phyloP scores from a whole-genome alignment of 2,329 filamentous ascomycete genomes.

The Emergomyces pasteurianus region DNA sequence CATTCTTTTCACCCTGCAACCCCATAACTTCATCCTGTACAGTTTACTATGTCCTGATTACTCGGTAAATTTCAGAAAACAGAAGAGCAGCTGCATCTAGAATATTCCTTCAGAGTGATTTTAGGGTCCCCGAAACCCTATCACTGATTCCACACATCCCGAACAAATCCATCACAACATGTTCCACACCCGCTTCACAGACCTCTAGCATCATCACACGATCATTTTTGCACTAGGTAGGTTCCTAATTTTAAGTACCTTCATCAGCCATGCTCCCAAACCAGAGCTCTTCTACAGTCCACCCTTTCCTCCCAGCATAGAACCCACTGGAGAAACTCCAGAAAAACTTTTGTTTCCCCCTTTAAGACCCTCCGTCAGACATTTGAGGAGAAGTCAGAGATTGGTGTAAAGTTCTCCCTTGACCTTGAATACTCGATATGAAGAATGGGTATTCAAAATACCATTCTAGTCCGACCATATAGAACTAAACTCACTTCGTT shows the following conservation, averaged over 20 bases:
- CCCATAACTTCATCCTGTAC: too few species aligned
- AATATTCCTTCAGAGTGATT: too few species aligned
- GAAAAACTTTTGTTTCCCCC: conserved; percentile 21
- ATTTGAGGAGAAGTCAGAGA: not conserved
- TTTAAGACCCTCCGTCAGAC: not conserved
- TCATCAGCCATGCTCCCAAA: conserved; percentile 2
- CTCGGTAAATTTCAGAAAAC: too few species aligned
- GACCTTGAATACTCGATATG: not conserved
- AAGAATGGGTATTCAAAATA: not conserved
- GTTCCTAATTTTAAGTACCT: not conserved
- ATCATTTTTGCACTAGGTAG: not conserved
- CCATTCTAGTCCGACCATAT: conserved; percentile 3
- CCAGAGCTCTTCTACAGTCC: conserved; percentile 19
- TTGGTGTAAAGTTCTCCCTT: conserved; percentile 6
- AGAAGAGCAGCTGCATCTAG: too few species aligned
- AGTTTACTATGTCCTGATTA: too few species aligned
- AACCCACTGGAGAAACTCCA: conserved; percentile 20
- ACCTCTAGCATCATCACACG: too few species aligned
- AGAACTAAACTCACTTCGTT: conserved; percentile 3
- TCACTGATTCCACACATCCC: too few species aligned
- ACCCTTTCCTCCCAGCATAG: conserved; percentile 20
- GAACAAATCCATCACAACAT: too few species aligned
- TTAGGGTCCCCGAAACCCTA: too few species aligned
- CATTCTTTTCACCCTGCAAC: too few species aligned
- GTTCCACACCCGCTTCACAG: too few species aligned